Evolutionary conservation across 768 basidiomycete species (phyloP).

Genomic region (Polyporus arcularius): DNA sequence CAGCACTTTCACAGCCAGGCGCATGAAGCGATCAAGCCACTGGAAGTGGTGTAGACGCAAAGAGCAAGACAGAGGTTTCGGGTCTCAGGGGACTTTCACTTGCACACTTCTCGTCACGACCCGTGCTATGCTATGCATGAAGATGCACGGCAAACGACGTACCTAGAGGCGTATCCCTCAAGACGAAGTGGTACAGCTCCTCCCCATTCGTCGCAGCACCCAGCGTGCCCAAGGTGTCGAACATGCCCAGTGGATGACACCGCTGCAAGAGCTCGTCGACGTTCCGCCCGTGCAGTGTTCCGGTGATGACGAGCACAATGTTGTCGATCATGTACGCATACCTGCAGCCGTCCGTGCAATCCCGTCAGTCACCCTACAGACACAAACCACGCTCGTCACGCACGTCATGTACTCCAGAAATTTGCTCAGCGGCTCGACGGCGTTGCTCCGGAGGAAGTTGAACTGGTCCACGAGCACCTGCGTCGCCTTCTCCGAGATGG

Average conservation of each 20-base stretch:
- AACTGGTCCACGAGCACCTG: constrained; percentile 96
- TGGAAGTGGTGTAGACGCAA: too few species aligned
- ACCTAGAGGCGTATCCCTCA: constrained; percentile 98
- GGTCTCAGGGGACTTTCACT: too few species aligned
- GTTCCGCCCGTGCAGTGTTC: constrained; percentile 95
- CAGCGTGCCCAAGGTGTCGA: constrained; percentile 99
- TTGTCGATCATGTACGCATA: constrained; percentile 99
- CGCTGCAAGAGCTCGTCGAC: constrained; percentile 95
- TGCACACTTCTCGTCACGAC: background rate
- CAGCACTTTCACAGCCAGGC: too few species aligned
- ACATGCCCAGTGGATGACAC: constrained; percentile 95
- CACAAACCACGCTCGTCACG: constrained; percentile 32
- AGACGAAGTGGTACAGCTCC: constrained; percentile 93
- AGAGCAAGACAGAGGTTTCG: too few species aligned
- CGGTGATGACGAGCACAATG: constrained; percentile 94
- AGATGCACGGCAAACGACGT: constrained; percentile 30
- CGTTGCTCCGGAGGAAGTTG: constrained; percentile 89
- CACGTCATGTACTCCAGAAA: constrained; percentile 99
- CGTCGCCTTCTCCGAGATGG: constrained; percentile 96
- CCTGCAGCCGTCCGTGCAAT: constrained; percentile 40
- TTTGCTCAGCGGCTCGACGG: constrained; percentile 86
- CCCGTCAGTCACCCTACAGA: background rate
- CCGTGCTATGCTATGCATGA: background rate
- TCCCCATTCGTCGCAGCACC: constrained; percentile 99
- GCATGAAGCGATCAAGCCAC: too few species aligned